Conservation (phyloP, 2,329 filamentous ascomycete species). For the Pyrenochaeta sp. region DNA sequence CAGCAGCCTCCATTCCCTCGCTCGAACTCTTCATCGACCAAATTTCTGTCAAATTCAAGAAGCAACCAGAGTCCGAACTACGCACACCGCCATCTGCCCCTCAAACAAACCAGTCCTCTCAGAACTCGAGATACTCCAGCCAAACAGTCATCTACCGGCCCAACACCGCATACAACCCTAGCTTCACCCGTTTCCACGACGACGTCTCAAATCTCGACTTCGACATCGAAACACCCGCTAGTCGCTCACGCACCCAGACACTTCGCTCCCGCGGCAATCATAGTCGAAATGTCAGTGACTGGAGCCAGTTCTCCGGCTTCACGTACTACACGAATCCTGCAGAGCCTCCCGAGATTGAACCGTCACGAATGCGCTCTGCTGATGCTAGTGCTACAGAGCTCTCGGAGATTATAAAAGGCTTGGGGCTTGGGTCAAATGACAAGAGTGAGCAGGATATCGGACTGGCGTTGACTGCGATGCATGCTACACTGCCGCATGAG, state of each 20-base stretch:
- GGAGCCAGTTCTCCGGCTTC: conserved; percentile 29
- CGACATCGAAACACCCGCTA: conserved; percentile 28
- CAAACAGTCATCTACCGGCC: conserved; percentile 23
- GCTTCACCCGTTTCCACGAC: conserved; percentile 30
- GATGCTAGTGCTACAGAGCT: conserved; percentile 1
- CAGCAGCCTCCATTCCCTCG: conserved; percentile 13
- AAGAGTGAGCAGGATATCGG: not conserved
- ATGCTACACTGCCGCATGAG: not conserved
- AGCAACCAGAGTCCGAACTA: too few species aligned
- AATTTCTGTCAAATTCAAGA: too few species aligned
- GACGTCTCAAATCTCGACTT: conserved; percentile 34
- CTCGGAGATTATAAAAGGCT: conserved; percentile 1
- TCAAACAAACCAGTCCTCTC: not conserved
- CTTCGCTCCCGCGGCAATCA: conserved; percentile 11
- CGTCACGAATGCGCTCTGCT: not conserved
- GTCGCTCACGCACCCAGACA: conserved; percentile 19
- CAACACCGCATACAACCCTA: conserved; percentile 14
- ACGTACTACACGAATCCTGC: conserved; percentile 19
- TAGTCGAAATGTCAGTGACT: conserved; percentile 24
- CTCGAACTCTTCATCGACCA: conserved; percentile 15
- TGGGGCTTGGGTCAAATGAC: not conserved
- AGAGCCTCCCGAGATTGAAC: conserved; percentile 1
- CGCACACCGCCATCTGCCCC: too few species aligned
- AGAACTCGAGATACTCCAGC: conserved; percentile 14
- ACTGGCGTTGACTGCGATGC: not conserved